phyloP scores from a whole-genome alignment of 495 filamentous ascomycete genomes.

The Trichoderma virens region DNA sequence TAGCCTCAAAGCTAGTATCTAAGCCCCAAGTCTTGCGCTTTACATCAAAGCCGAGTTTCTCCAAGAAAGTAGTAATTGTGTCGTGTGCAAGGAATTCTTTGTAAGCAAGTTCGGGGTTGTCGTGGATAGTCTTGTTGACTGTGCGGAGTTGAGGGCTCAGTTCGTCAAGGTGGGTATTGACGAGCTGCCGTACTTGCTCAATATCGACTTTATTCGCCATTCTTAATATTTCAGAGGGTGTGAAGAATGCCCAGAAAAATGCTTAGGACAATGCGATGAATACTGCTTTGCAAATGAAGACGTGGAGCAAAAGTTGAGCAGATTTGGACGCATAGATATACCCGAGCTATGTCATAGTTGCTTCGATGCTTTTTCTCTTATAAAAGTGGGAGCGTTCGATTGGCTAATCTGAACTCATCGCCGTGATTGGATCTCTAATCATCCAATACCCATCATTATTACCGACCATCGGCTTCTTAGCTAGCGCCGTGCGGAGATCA shows the following conservation, averaged over 20 bases:
- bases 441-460: not conserved
- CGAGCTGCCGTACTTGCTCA: not conserved
- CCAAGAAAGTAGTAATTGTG: constrained; percentile 35
- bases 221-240: not conserved
- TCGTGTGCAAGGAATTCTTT: constrained; percentile 47
- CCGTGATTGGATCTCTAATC: not conserved
- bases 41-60: constrained; percentile 34
- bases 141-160: not conserved
- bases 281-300: not conserved
- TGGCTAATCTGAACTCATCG: not conserved
- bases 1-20: constrained; percentile 46
- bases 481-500: not conserved
- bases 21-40: constrained; percentile 41
- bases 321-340: not conserved
- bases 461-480: not conserved
- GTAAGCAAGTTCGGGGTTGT: constrained; percentile 49
- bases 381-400: not conserved
- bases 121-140: constrained; percentile 26
- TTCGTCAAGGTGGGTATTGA: not conserved
- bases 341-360: not conserved
- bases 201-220: not conserved
- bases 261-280: too few species aligned
- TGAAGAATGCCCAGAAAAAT: too few species aligned
- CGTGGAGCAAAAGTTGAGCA: not conserved
- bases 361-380: not conserved